Evolutionary conservation across 2,329 filamentous ascomycete species (phyloP).

Genomic region (Hypocrella siamensis): DNA sequence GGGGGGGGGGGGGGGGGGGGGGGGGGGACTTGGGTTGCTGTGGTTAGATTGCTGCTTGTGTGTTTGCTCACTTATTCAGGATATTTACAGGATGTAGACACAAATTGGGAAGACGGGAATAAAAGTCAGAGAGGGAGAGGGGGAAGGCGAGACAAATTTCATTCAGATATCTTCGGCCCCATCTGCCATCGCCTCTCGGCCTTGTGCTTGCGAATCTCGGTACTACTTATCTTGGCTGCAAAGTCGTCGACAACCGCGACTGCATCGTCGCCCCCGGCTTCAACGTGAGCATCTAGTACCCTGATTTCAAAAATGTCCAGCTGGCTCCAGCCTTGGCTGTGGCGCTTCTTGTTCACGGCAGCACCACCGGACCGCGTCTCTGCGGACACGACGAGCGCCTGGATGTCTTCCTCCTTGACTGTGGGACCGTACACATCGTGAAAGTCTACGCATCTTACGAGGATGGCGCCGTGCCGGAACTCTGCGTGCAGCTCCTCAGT

Average conservation of each 20-base stretch:
- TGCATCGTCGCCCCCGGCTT: constrained; percentile 19
- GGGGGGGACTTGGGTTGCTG: too few species aligned
- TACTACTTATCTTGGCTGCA: constrained; percentile 79
- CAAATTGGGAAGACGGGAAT: too few species aligned
- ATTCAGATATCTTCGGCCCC: too few species aligned
- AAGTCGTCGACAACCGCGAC: constrained; percentile 40
- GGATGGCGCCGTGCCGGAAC: constrained; percentile 40
- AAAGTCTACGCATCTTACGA: constrained; percentile 69
- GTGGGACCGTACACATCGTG: constrained; percentile 84
- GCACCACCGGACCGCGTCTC: constrained; percentile 76
- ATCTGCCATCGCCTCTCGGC: constrained; percentile 3
- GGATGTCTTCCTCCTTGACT: constrained; percentile 63
- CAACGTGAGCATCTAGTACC: constrained; percentile 54
- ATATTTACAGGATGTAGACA: too few species aligned
- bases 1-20: too few species aligned
- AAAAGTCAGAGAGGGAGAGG: too few species aligned
- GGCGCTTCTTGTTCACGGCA: constrained; percentile 72
- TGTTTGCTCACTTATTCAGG: too few species aligned
- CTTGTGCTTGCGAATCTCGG: constrained; percentile 49
- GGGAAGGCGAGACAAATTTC: too few species aligned
- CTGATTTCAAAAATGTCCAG: constrained; percentile 81
- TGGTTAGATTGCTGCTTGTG: too few species aligned
- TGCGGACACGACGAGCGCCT: constrained; percentile 69
- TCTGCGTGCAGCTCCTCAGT: constrained; percentile 22
- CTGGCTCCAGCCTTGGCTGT: constrained; percentile 56